Evolutionary conservation across 2,329 filamentous ascomycete genomes (phyloP), one percentile per base, ranked within the genome.

Genomic region (Curvularia lunata): DNA sequence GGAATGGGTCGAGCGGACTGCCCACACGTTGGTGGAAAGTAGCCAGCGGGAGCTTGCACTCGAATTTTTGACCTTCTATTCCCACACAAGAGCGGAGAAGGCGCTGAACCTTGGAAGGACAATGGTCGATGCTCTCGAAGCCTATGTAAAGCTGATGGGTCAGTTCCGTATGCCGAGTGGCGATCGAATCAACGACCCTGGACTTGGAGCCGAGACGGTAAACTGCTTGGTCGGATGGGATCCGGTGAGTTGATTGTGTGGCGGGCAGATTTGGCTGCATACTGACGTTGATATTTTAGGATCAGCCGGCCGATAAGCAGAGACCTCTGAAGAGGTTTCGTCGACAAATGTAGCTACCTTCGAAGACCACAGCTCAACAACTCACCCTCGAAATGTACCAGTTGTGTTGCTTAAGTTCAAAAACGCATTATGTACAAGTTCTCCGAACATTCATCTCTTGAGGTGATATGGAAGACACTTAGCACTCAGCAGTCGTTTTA

Each of bases 171-270:
- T 48, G 46, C 69, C 69, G 8, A 54, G 38, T 16, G 69, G 68
- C 2, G 47, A 57, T 18, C 58, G 62, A 8, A 73, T 73, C 53
- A 72, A 73, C 30, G 69, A 71, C 48, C 64, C 66, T 4, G 70
- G 69, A 7, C 56, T 64, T 38, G 70, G 70, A 2, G 65, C 67
- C 7, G 69, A 72, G 54, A 71, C 70, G 9, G 70, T 71, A 10
- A 73, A 72, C 41, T 73, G 70, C 21, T 56, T 71, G 25, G 70
- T 73, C 8, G 69, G 70, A 1, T 65, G 63, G 57, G 68, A 73
- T 57, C 70, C 70, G 30, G 51, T 54, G 23, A 54, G 51, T 53
- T 19, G 4, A 27, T 23, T 2, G 7, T 16, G 49, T 50, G 8
- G 25, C 5, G 12, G 4, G 16, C 12, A 28, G 8, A 25, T 13